These are phyloP conservation scores for Amoebophrya sp. DNA, from an alignment of 169 alveolate species.

Conservation along the genomic window DNA sequence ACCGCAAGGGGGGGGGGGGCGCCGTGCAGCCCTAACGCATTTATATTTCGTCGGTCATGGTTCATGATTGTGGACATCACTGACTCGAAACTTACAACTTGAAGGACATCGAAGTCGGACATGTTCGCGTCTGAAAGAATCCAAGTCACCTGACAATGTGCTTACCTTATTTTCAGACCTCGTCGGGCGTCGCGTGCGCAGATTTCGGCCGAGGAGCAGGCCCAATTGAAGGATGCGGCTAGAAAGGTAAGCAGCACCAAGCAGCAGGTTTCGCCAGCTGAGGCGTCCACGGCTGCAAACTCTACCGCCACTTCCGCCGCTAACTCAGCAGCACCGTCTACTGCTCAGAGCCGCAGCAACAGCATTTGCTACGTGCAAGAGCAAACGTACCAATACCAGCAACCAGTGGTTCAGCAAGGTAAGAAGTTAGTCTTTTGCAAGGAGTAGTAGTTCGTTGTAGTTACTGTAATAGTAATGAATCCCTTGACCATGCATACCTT, in stretches of 20 bases:
- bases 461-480: neutral
- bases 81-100: neutral
- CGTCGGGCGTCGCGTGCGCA: neutral
- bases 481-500: neutral
- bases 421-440: no score
- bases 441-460: neutral
- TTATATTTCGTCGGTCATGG: no score
- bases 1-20: no score
- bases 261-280: neutral
- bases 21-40: no score
- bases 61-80: neutral
- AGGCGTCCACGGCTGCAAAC: neutral
- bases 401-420: no score
- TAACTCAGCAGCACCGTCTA: neutral
- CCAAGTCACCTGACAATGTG: no score
- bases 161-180: neutral
- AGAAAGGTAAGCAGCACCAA: neutral
- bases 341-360: neutral
- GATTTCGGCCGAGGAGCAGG: neutral
- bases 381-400: neutral
- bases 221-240: neutral
- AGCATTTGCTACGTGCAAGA: neutral
- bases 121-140: neutral
- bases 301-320: neutral
- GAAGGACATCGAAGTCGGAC: neutral